Conservation (phyloP, 345 rosid species). For the Rubroshorea leprosula region DNA sequence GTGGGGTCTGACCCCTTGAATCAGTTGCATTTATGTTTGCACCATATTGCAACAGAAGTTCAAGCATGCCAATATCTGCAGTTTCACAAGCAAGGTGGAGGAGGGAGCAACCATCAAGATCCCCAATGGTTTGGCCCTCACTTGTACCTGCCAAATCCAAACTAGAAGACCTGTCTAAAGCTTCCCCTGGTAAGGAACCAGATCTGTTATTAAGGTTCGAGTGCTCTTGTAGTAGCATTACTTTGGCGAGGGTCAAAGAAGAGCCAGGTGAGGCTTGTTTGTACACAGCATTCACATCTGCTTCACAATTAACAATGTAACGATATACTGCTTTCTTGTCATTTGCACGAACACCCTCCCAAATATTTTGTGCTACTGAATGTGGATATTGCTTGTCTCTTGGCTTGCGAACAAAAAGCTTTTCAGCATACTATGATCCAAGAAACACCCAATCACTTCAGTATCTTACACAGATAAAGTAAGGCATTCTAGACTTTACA, state of each 20-base stretch:
- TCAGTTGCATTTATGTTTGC: conserved; percentile 73
- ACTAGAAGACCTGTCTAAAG: conserved; percentile 59
- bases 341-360: conserved; percentile 86
- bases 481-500: no score
- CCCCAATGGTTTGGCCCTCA: conserved; percentile 46
- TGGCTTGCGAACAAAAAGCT: conserved; percentile 72
- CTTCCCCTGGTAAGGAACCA: conserved; percentile 51
- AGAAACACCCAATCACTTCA: conserved; percentile 8
- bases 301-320: conserved; percentile 67
- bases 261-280: conserved; percentile 58
- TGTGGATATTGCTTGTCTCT: conserved; percentile 50
- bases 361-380: conserved; percentile 58
- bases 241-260: conserved; percentile 81
- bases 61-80: conserved; percentile 93
- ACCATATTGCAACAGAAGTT: conserved; percentile 91
- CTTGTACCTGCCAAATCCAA: conserved; percentile 39
- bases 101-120: conserved; percentile 67
- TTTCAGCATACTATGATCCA: conserved; percentile 77
- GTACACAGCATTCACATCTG: conserved; percentile 60
- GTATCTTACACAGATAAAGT: not conserved
- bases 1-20: conserved; percentile 75
- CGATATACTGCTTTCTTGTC: conserved; percentile 90
- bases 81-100: conserved; percentile 97
- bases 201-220: conserved; percentile 45
- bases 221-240: conserved; percentile 74